Conservation (phyloP, 2,329 filamentous ascomycete genomes). For the Calonectria henricotiae region DNA sequence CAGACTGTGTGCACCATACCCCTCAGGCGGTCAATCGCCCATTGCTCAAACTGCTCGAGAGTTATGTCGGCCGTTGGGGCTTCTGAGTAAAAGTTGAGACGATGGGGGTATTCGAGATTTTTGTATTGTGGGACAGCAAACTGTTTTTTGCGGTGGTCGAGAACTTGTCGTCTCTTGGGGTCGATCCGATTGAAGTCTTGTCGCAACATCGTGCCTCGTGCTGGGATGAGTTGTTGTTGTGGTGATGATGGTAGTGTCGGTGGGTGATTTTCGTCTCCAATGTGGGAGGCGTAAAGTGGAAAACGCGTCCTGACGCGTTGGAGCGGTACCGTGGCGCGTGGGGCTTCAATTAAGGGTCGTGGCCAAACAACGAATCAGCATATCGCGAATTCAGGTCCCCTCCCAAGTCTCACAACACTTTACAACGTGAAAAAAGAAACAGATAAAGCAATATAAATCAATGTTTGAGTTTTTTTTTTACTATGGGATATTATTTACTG, state of each 20-base stretch:
- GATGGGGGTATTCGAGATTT: constrained; percentile 84
- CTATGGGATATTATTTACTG: too few species aligned
- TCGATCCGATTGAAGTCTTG: constrained; percentile 71
- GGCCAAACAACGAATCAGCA: constrained; percentile 42
- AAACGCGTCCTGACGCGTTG: constrained; percentile 58
- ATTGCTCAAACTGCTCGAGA: constrained; percentile 98
- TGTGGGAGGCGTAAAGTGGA: constrained; percentile 41
- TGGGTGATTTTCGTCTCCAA: constrained; percentile 33
- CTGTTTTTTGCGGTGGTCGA: constrained; percentile 89
- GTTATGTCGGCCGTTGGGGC: constrained; percentile 96
- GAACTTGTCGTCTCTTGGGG: constrained; percentile 81
- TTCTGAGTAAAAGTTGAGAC: constrained; percentile 91
- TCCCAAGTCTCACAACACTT: not conserved
- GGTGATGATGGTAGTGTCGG: constrained; percentile 35
- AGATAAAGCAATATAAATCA: too few species aligned
- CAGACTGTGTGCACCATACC: constrained; percentile 64
- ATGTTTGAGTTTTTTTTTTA: too few species aligned
- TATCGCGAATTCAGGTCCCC: not conserved
- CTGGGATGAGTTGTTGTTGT: constrained; percentile 21
- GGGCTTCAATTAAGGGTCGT: constrained; percentile 48
- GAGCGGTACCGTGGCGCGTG: constrained; percentile 42
- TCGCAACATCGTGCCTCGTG: constrained; percentile 63
- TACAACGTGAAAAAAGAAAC: too few species aligned
- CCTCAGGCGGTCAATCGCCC: constrained; percentile 93
- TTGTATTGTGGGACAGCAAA: constrained; percentile 86